These are phyloP conservation scores for Cylindricascospora bacillispora DNA, from an alignment of 1,139 yeast genomes.

Conservation along the genomic window DNA sequence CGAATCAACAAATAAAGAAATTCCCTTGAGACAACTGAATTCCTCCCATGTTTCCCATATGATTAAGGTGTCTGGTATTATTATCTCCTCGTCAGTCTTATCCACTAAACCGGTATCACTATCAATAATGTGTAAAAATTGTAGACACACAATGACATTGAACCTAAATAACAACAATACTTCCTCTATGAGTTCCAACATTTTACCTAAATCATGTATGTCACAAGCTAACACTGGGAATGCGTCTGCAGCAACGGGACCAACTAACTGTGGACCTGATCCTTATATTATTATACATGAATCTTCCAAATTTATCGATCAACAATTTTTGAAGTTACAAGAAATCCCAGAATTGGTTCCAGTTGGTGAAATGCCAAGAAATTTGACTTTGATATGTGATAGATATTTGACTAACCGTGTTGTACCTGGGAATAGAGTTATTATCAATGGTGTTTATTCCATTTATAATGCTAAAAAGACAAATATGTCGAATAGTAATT, in stretches of 20 bases:
- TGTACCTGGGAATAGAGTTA: constrained; percentile 91
- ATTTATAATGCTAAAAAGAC: constrained; percentile 60
- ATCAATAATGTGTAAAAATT: constrained; percentile 76
- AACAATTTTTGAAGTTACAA: constrained; percentile 84
- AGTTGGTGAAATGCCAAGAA: constrained; percentile 98
- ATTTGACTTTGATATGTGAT: constrained; percentile 77
- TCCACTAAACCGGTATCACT: constrained; percentile 79
- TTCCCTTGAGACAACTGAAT: constrained; percentile 70
- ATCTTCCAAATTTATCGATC: constrained; percentile 83
- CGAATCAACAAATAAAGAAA: constrained; percentile 57
- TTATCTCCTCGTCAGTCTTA: constrained; percentile 82
- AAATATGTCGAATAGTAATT: constrained; percentile 11
- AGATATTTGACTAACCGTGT: constrained; percentile 81
- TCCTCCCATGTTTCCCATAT: constrained; percentile 83
- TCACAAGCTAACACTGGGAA: constrained; percentile 12
- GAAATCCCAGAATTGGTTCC: constrained; percentile 98
- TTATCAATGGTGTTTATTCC: constrained; percentile 83
- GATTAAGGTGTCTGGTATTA: constrained; percentile 84
- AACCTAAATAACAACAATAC: constrained; percentile 41
- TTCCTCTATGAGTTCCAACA: constrained; percentile 60
- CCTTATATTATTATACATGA: constrained; percentile 93
- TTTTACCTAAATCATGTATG: constrained; percentile 62
- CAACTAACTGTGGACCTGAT: constrained; percentile 61
- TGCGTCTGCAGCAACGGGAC: constrained; percentile 14
- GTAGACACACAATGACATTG: constrained; percentile 72